These are phyloP conservation scores for Beauveria rudraprayagi DNA, from an alignment of 2,329 filamentous ascomycete genomes.

Conservation along the genomic window DNA sequence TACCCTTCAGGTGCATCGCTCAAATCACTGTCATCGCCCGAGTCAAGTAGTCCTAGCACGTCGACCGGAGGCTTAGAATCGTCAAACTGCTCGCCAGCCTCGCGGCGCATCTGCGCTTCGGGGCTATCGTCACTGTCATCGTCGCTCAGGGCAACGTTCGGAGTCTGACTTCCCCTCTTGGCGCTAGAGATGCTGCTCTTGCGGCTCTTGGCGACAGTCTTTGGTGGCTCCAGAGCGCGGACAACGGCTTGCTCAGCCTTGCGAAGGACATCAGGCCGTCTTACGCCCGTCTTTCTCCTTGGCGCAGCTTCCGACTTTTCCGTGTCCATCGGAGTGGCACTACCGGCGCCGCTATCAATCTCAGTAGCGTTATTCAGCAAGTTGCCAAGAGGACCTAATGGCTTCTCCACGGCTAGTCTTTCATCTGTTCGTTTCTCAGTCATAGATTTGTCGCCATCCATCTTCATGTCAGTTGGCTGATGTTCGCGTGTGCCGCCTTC, in stretches of 20 bases:
- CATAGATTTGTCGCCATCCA: not conserved
- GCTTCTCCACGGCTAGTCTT: not conserved
- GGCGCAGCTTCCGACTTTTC: slow-evolving; percentile 35
- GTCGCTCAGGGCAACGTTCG: slow-evolving; percentile 28
- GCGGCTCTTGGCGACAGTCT: slow-evolving; percentile 37
- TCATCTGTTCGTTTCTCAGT: not conserved
- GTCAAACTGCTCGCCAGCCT: slow-evolving; percentile 25
- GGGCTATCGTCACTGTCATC: slow-evolving; percentile 32
- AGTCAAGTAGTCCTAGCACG: slow-evolving; percentile 27
- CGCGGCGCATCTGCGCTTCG: slow-evolving; percentile 30
- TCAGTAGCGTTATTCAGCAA: slow-evolving; percentile 36
- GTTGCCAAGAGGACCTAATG: slow-evolving; percentile 23
- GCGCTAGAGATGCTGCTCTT: slow-evolving; percentile 44
- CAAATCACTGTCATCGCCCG: slow-evolving; percentile 59
- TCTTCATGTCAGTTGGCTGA: not conserved
- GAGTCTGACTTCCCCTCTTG: slow-evolving; percentile 35
- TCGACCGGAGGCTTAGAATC: slow-evolving; percentile 9
- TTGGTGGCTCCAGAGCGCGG: slow-evolving; percentile 41
- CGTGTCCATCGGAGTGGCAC: slow-evolving; percentile 27
- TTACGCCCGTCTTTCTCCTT: slow-evolving; percentile 37
- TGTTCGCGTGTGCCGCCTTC: slow-evolving; percentile 14
- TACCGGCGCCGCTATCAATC: slow-evolving; percentile 28
- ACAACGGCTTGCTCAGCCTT: slow-evolving; percentile 53
- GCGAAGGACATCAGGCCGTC: slow-evolving; percentile 50
- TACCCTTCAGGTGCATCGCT: slow-evolving; percentile 55